Base-by-base conservation (phyloP, 192 early-diverging fungal species). In the Coemansia sp. region DNA sequence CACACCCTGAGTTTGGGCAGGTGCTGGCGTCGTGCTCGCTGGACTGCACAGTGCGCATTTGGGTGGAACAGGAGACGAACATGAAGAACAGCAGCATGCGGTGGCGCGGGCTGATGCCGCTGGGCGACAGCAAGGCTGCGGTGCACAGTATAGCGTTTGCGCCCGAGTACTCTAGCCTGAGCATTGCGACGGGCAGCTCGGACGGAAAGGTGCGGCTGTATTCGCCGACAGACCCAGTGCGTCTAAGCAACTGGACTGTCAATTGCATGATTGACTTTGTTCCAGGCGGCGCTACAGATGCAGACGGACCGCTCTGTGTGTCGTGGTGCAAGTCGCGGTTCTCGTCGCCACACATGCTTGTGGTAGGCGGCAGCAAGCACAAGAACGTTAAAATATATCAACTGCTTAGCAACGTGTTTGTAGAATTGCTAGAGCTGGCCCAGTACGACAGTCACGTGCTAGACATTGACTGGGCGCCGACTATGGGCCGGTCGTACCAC, bases 1-100 rank as follows among this genome's bases (percentile, higher is more conserved):
- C 92, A n/a, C 92, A 95, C 82, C 94, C 96, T n/a, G 96, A 97
- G 70, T 97, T 90, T 79, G 94, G 94, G 3, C 90, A 92, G 65
- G 81, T 97, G 7, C 75, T 98, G 46, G 94, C 94, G 2, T 88
- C 88, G 12, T 95, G 93, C 61, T 94, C 93, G 46, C 92, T 96
- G 67, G 96, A 98, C 73, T 84, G 93, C 44, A 89, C 87, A 9
- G 89, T 96, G 14, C 86, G 86, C 64, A 89, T 98, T 28, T 98
- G 94, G 94, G 92, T 95, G 64, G 94, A 98, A 77, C 72, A 71
- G 10, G 68, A 79, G 51, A 50, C 85, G 79, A 89, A 50, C 75
- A 83, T 73, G 86, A 86, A 76, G 42, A 81, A 86, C 68, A 84
- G 85, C 31, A 80, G 84, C 34, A 84, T 83, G 37, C 84, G 92